Percentiles rank a stretch among this genome's conserved stretches.
Conservation (phyloP, 169 alveolate species). For the Plasmodium gonderi region DNA sequence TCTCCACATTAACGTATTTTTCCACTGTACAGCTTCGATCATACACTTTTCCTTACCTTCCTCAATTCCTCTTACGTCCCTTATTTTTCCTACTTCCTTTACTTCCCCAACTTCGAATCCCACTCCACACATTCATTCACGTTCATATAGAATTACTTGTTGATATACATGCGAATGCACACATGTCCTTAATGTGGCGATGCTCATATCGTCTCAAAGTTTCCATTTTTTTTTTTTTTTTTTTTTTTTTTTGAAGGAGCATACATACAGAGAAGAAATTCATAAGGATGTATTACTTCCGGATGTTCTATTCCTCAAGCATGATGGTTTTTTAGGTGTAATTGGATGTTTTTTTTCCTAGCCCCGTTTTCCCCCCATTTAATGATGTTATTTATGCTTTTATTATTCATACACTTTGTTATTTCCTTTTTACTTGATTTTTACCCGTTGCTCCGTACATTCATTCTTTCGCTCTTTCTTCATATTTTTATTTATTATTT, state of each 20-base stretch:
- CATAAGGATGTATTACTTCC: background rate
- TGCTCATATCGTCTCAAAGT: no score
- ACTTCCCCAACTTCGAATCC: background rate
- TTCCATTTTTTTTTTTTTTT: background rate
- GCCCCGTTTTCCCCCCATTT: background rate
- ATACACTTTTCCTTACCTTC: background rate
- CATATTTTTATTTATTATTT: background rate
- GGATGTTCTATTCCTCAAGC: conserved; percentile 84
- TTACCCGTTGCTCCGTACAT: background rate
- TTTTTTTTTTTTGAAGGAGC: conserved; percentile 31
- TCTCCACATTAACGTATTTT: background rate
- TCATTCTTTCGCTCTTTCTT: background rate
- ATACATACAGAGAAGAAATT: background rate
- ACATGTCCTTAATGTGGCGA: no score
- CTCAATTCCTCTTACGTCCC: background rate
- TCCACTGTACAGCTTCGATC: background rate
- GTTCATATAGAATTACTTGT: background rate
- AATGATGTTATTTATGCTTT: background rate
- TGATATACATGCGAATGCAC: background rate
- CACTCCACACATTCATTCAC: no score
- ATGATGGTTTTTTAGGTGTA: conserved; percentile 92
- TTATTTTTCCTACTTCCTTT: background rate
- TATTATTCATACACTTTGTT: no score
- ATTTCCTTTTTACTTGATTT: background rate
- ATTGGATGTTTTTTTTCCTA: conserved; percentile 90